These are phyloP conservation scores for Huntiella omanensis DNA, from an alignment of 2,329 filamentous ascomycete species.

Conservation along the genomic window DNA sequence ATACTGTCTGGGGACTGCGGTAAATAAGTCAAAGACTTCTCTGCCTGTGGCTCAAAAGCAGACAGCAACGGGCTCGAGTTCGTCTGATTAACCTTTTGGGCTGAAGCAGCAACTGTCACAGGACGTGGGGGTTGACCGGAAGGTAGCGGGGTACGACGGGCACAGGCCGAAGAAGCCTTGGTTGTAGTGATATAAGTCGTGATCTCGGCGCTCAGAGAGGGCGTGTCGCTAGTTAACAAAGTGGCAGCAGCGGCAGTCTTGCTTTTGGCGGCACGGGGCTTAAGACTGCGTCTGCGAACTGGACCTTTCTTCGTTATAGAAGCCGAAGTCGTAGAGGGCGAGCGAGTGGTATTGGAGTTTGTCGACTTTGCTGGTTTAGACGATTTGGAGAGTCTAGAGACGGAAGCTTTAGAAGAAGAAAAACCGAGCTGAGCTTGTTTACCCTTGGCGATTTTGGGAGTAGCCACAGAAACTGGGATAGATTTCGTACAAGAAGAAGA, in stretches of 20 bases:
- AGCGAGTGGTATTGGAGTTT: background rate
- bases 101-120: constrained; percentile 1
- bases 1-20: constrained; percentile 10
- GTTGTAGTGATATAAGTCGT: constrained; percentile 8
- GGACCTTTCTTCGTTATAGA: constrained; percentile 1
- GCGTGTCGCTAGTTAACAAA: background rate
- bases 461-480: background rate
- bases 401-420: constrained; percentile 6
- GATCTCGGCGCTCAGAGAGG: constrained; percentile 3
- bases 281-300: constrained; percentile 6
- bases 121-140: constrained; percentile 3
- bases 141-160: constrained; percentile 1
- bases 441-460: background rate
- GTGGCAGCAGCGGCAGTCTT: constrained; percentile 4
- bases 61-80: constrained; percentile 2
- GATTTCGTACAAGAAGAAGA: background rate
- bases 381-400: constrained; percentile 1
- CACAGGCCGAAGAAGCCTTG: constrained; percentile 6
- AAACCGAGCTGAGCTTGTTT: constrained; percentile 10
- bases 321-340: background rate
- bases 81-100: background rate
- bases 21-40: background rate
- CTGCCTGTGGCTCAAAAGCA: background rate
- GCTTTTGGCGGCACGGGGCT: constrained; percentile 8
- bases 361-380: background rate